Percentiles rank a stretch among this genome's conserved stretches.
These are phyloP conservation scores for Magnaporthales sp. DNA, from an alignment of 2,329 filamentous ascomycete genomes.

Conservation along the genomic window DNA sequence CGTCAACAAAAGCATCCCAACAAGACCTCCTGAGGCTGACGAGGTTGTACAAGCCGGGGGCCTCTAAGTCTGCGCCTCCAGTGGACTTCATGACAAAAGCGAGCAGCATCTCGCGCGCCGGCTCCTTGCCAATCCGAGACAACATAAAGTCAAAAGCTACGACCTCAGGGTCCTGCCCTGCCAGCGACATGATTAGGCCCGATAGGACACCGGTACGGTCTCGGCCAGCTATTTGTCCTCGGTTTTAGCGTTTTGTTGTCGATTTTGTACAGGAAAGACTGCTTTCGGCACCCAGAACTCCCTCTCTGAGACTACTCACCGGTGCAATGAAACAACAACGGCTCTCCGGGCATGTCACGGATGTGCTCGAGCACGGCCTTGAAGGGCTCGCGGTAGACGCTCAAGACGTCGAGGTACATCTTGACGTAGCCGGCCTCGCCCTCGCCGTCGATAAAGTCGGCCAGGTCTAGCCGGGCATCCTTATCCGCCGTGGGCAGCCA, in stretches of 20 bases:
- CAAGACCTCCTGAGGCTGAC: slow-evolving; percentile 31
- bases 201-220: slow-evolving; percentile 45
- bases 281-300: no score
- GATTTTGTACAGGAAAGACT: no score
- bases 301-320: no score
- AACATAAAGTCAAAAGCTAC: slow-evolving; percentile 43
- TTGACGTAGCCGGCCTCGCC: slow-evolving; percentile 34
- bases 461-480: slow-evolving; percentile 27
- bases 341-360: slow-evolving; percentile 32
- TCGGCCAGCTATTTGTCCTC: slow-evolving; percentile 38
- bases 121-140: slow-evolving; percentile 43
- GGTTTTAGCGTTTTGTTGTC: no score
- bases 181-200: slow-evolving; percentile 40
- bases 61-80: slow-evolving; percentile 24
- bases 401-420: slow-evolving; percentile 39
- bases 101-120: slow-evolving; percentile 37
- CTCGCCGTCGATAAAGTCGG: slow-evolving; percentile 32
- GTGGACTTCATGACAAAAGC: slow-evolving; percentile 29
- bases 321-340: slow-evolving; percentile 45
- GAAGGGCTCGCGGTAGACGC: slow-evolving; percentile 32
- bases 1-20: slow-evolving; percentile 37
- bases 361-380: slow-evolving; percentile 37
- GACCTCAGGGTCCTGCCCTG: slow-evolving; percentile 32
- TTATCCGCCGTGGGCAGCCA: slow-evolving; percentile 29
- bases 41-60: slow-evolving; percentile 41